Evolutionary conservation across 2,329 filamentous ascomycete species (phyloP).

Genomic region (Arthroderma sp.): DNA sequence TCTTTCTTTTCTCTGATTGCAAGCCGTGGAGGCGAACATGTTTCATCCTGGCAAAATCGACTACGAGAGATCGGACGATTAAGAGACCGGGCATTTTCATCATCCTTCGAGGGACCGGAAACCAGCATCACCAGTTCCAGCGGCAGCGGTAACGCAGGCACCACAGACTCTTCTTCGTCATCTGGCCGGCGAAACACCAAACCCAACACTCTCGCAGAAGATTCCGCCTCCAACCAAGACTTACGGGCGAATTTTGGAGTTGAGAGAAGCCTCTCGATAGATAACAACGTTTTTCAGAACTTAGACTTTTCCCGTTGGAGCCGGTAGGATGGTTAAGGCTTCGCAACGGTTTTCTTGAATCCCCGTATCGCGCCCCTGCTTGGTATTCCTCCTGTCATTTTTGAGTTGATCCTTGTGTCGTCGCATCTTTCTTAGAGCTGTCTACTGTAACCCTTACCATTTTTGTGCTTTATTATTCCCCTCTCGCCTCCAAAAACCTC

Average conservation of each 20-base stretch:
- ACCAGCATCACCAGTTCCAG: too few species aligned
- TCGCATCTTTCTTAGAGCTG: too few species aligned
- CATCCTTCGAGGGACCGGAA: constrained; percentile 12
- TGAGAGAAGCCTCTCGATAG: constrained; percentile 26
- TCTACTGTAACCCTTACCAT: too few species aligned
- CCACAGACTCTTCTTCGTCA: constrained; percentile 2
- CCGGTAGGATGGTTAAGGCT: constrained; percentile 14
- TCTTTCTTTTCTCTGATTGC: constrained; percentile 91
- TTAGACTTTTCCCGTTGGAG: constrained; percentile 33
- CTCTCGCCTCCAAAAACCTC: too few species aligned
- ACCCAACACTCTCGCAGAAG: constrained; percentile 17
- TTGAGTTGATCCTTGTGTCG: too few species aligned
- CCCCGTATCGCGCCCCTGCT: too few species aligned
- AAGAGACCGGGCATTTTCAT: constrained; percentile 42
- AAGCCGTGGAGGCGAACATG: constrained; percentile 60
- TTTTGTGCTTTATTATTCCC: too few species aligned
- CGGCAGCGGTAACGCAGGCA: not conserved
- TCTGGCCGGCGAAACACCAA: constrained; percentile 26
- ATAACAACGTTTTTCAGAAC: constrained; percentile 26
- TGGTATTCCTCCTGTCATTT: too few species aligned
- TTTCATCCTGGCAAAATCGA: constrained; percentile 80
- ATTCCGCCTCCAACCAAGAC: constrained; percentile 22
- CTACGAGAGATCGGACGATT: constrained; percentile 73
- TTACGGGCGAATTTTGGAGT: constrained; percentile 22
- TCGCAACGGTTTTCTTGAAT: too few species aligned